Evolutionary conservation across 805 yeast genomes (phyloP), one percentile per base, ranked within the genome.

Genomic region (Scheffersomyces spartinae): DNA sequence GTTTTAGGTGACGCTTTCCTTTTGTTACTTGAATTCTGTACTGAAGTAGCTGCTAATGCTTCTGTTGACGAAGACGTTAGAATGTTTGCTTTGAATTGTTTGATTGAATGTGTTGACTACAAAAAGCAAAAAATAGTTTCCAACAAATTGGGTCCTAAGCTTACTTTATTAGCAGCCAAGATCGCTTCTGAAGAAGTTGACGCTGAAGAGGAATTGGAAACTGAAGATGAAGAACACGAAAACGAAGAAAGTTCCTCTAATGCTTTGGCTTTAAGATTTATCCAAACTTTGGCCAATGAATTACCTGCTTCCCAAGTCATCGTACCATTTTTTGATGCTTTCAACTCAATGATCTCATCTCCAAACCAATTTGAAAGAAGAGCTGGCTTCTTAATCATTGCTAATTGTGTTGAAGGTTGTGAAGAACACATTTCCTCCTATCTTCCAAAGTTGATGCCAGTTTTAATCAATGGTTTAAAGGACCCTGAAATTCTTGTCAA

Each of bases 281-380:
- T 91, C 27, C 80, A 83, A 27, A 70, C 71, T 44, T 72, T 88
- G 38, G 71, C 97, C 10, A 61, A 76, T 23, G 85, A 78, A 44
- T 64, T 91, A 43, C 95, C 99, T 27, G 95, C 97, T 25, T 71
- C 84, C 21, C 98, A 91, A 53, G 94, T 82, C 29, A 74, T 86
- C 37, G 68, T 64, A 35, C 88, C 95, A 22, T 65, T 88, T 34
- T 64, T 84, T 33, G 81, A 74, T 36, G 69, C 67, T 37, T 51
- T 81, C 35, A 66, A 71, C 23, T 47, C 66, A 22, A 54, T 75
- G 63, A 50, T 76, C 33, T 55, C 71, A 25, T 69, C 86, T 10
- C 37, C 70, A n/a, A 73, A 82, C 48, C 65, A 68, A 34, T 76
- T 70, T 37, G 84, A 80, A 58, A 75, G 93, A 61, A 75, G 95